Percentiles rank a stretch among this genome's conserved stretches.
These are phyloP conservation scores for Sclerotinia subarctica DNA, from an alignment of 2,329 filamentous ascomycete genomes.

Conservation along the genomic window DNA sequence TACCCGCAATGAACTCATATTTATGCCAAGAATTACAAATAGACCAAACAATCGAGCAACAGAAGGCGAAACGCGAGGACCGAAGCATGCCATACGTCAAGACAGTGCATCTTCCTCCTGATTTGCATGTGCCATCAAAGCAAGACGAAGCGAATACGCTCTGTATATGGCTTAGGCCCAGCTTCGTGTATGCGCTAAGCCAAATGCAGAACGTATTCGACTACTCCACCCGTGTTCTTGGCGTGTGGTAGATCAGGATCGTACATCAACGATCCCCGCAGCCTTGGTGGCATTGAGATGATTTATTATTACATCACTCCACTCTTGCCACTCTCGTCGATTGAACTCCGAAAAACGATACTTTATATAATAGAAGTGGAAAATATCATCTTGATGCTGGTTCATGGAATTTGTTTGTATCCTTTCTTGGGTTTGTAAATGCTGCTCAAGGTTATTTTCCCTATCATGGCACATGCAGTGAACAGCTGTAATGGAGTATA, in stretches of 20 bases:
- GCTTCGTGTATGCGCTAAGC: background rate
- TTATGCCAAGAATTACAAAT: background rate
- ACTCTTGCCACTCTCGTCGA: background rate
- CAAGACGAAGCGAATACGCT: slow-evolving; percentile 7
- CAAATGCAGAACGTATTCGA: background rate
- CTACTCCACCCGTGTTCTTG: background rate
- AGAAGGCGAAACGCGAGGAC: background rate
- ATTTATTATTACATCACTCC: background rate
- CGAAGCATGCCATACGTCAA: background rate
- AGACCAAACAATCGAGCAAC: too few species aligned
- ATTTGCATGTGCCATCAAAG: background rate
- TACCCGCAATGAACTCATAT: background rate
- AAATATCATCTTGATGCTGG: background rate
- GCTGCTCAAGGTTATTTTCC: background rate
- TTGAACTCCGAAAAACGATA: too few species aligned
- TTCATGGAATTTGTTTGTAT: background rate
- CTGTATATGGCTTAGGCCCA: background rate
- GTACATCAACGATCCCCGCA: background rate
- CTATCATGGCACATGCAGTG: background rate
- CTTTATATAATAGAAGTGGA: background rate
- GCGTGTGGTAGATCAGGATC: background rate
- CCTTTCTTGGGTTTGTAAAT: background rate
- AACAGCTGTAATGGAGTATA: background rate
- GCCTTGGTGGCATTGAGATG: background rate
- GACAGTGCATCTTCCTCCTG: background rate